These are phyloP conservation scores for Penicillium concentricum DNA, from an alignment of 2,329 filamentous ascomycete genomes.

Conservation along the genomic window DNA sequence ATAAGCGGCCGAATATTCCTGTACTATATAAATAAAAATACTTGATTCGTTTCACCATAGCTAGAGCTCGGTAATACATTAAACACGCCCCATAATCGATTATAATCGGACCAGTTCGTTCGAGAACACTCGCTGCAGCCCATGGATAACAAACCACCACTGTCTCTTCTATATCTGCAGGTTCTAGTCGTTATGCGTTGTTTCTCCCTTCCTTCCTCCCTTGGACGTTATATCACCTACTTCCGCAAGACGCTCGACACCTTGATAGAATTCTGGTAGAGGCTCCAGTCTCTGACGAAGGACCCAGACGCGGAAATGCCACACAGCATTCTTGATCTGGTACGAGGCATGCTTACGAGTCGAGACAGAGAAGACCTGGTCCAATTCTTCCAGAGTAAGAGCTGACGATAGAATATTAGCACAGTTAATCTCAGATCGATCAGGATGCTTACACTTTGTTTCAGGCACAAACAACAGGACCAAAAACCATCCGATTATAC, in stretches of 20 bases:
- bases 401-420: conserved; percentile 23
- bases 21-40: neutral
- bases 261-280: conserved; percentile 35
- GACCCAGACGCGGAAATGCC: conserved; percentile 43
- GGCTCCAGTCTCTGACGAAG: conserved; percentile 39
- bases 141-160: neutral
- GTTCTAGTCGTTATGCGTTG: neutral
- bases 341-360: conserved; percentile 46
- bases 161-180: neutral
- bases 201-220: neutral
- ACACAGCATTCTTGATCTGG: conserved; percentile 39
- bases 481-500: conserved; percentile 54
- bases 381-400: conserved; percentile 48
- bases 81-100: neutral
- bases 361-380: conserved; percentile 55
- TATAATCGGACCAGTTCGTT: neutral
- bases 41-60: neutral
- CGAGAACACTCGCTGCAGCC: neutral
- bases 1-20: too few species aligned
- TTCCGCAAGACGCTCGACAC: conserved; percentile 25
- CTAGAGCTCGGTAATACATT: neutral
- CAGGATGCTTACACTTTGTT: conserved; percentile 39
- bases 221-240: conserved; percentile 5
- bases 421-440: neutral
- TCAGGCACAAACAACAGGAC: conserved; percentile 55